phyloP scores from a whole-genome alignment of 1,284 basidiomycete genomes.

The Psilocybe mexicana region DNA sequence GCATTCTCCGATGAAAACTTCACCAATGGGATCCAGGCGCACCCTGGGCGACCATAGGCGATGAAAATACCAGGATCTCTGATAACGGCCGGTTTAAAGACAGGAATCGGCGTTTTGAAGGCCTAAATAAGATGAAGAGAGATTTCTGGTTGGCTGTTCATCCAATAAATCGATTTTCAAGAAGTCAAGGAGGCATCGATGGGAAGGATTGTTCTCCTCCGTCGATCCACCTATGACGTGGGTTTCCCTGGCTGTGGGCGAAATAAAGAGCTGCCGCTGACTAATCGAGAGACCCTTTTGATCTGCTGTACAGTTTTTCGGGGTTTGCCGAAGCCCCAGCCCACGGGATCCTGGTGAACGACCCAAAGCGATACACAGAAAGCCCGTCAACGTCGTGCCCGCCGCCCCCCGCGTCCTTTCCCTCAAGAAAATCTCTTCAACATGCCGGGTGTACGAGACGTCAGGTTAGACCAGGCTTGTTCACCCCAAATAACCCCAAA shows the following conservation, averaged over 20 bases:
- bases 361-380: slow-evolving; percentile 39
- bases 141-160: no score
- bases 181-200: not conserved
- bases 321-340: slow-evolving; percentile 37
- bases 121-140: no score
- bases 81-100: no score
- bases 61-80: no score
- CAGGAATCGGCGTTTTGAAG: no score
- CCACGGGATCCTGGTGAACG: slow-evolving; percentile 18
- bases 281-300: slow-evolving; percentile 30
- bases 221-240: no score
- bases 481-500: slow-evolving; percentile 13
- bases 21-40: not conserved
- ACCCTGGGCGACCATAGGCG: not conserved
- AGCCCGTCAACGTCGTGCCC: slow-evolving; percentile 46
- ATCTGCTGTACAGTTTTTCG: slow-evolving; percentile 48
- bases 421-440: slow-evolving; percentile 51
- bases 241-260: slow-evolving; percentile 1
- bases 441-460: slow-evolving; percentile 93
- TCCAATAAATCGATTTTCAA: no score
- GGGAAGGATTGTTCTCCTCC: not conserved
- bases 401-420: slow-evolving; percentile 41
- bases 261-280: slow-evolving; percentile 26
- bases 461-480: slow-evolving; percentile 59
- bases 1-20: not conserved